Base-by-base conservation (phyloP, 2,329 filamentous ascomycete species). In the Lachnellula occidentalis region DNA sequence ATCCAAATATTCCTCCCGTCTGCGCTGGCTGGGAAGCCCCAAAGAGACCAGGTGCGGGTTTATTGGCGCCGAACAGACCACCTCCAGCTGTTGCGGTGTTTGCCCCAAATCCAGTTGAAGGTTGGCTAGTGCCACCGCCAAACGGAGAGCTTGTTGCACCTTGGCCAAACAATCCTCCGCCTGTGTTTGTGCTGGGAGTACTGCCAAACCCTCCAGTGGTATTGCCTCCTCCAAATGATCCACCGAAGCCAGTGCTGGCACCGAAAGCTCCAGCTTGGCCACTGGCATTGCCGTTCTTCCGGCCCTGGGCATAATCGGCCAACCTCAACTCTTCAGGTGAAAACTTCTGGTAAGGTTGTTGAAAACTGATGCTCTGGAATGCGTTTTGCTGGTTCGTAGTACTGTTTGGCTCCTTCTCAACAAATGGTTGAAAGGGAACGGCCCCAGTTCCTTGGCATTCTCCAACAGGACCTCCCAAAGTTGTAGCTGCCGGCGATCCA, bases 301-400 rank as follows among this genome's bases (percentile, higher is more conserved):
- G 85, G 49, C 92, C 92, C 71, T 92, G 88, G 56, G 86, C 82
- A 70, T 99, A 99, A 71, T 99, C 94, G 45, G 84, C 90, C 58
- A 95, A 72, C 66, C 89, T 80, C 51, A 94, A 73, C 70, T 94
- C 87, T 65, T 89, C 94, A n/a, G 89, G 82, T 9, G 92, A 96
- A 76, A 87, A 97, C 69, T 94, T 95, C 70, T 85, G 86, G 74
- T 92, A 95, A 1, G 87, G 81, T 22, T 86, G 83, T 73, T 88
- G 86, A 70, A 92, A 91, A 21, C 86, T 75, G 54, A 95, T 83
- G 63, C 85, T 92, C 71, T 94, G 89, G 70, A 87, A 95, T 4
- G 86, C 78, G 66, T 87, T 74, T 82, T 61, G 74, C 64, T 79
- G 67, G 53, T 72, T 77, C n/a, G 73, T 70, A 17, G 70, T 71